Evolutionary conservation across 345 rosid species (phyloP), one percentile per base, ranked within the genome.

Genomic region (Lumnitzera racemosa): DNA sequence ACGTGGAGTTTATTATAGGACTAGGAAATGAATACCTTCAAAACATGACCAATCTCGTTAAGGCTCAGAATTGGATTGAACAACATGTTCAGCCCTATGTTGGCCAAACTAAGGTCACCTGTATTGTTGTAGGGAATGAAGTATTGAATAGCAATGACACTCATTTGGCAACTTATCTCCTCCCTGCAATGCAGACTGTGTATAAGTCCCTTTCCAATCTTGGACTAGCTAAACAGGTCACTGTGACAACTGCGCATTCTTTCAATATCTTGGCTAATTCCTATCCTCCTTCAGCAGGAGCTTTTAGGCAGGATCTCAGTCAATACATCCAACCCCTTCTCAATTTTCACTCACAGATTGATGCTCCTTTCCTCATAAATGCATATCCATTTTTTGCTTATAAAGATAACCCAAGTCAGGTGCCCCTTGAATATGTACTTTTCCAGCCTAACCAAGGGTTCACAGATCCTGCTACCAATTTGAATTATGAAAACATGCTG

Each of bases 321-420:
- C 73, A 56, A 14, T 78, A 75, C 60, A 66, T 91, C 9, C 81
- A 80, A 29, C 84, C 89, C 0, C 63, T 88, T 23, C 67, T 91
- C 58, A 75, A 58, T 63, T 86, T 89, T 51, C 90, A 74, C 50
- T 62, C 98, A 55, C 84, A 81, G 55, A 61, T 72, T 15, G 67
- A 78, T 8, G 79, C 90, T 0, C 96, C 98, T 0, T 83, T 91
- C 76, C 68, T 89, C 53, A 81, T 91, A 59, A 91, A 91, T 65
- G 98, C 91, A 0, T 91, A 91, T 27, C 98, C 96, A 1, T 91
- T 58, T 71, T 91, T 91, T 14, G 95, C 96, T 0, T 91, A 91
- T 68, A 88, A 82, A 67, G 83, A 64, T 55, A 70, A 57, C 55
- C 92, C 96, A 0, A 57, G 58, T 50, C 69, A 84, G 60, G 74